Evolutionary conservation across 129 eudicot genomes (phyloP), one percentile per base, ranked within the genome.

Genomic region (Heracleum sosnowskyi): DNA sequence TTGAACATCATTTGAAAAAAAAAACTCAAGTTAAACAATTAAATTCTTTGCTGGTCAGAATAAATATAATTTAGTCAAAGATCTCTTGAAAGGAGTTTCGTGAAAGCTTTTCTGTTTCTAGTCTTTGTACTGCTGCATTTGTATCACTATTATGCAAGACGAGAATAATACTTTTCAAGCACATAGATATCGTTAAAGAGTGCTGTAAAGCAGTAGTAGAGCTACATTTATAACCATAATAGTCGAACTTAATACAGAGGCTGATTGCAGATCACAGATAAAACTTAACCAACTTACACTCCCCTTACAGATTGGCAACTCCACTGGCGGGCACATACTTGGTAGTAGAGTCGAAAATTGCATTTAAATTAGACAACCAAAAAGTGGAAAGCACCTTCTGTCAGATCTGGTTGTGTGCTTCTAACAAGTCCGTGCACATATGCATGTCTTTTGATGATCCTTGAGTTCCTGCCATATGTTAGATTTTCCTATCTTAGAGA

Each of bases 361-460:
- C 31, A 57, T n/a, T 8, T 57, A 11, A 57, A 9, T n/a, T n/a
- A 57, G 66, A 57, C 33, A 57, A 29, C 33, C 66, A n/a, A 57
- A 57, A 57, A 57, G 66, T 57, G 66, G 66, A 57, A 57, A 57
- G 33, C 66, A 11, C 4, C 5, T n/a, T n/a, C 33, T n/a, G 66
- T 24, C n/a, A 33, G 66, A 64, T 29, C 39, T 5, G 37, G 22
- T 31, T 29, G 47, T 44, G 12, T 44, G 71, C 71, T 31, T 64
- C 71, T 64, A 64, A 31, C 31, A 64, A 13, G 31, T 64, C 71
- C 31, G 71, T 78, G 81, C 72, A 81, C 98, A 93, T 69, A 75
- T 87, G 92, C 98, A 93, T 68, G 84, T 91, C 90, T 89, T 89
- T 84, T 88, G 89, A 78, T 86, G 87, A 79, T 86, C 98, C 78